Conservation (phyloP, 192 early-diverging fungal genomes). For the Coemansia sp. region DNA sequence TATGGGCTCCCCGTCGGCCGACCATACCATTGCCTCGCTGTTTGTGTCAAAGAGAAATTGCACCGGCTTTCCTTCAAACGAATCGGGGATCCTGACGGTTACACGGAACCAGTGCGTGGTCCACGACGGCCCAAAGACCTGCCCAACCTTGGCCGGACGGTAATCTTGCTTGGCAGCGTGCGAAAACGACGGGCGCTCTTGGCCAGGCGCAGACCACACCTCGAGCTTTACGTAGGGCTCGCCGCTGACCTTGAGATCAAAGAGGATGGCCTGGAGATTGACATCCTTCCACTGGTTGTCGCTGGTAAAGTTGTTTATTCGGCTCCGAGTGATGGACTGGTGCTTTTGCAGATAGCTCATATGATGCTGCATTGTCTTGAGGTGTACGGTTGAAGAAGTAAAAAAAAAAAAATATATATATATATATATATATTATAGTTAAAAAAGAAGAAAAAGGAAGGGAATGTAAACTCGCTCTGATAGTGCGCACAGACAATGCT, state of each 20-base stretch:
- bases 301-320: conserved; percentile 72
- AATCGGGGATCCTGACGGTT: conserved; percentile 63
- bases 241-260: conserved; percentile 42
- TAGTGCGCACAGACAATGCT: too few relatives aligned
- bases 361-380: conserved; percentile 29
- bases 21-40: conserved; percentile 89
- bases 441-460: neutral
- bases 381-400: too few relatives aligned
- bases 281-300: conserved; percentile 71
- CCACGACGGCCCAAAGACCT: conserved; percentile 88
- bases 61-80: conserved; percentile 64
- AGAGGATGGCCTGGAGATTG: conserved; percentile 59
- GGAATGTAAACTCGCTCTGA: neutral
- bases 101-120: conserved; percentile 77
- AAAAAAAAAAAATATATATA: neutral
- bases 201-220: conserved; percentile 55
- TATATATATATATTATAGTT: neutral
- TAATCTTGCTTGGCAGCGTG: conserved; percentile 64
- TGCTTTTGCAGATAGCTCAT: conserved; percentile 58
- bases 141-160: conserved; percentile 67
- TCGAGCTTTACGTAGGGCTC: conserved; percentile 59
- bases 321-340: conserved; percentile 73
- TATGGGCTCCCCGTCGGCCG: conserved; percentile 73
- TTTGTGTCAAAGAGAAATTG: conserved; percentile 80
- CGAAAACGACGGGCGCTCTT: conserved; percentile 44